Conservation (phyloP, 176 grass and related monocot species). For the Carex scoparia region DNA sequence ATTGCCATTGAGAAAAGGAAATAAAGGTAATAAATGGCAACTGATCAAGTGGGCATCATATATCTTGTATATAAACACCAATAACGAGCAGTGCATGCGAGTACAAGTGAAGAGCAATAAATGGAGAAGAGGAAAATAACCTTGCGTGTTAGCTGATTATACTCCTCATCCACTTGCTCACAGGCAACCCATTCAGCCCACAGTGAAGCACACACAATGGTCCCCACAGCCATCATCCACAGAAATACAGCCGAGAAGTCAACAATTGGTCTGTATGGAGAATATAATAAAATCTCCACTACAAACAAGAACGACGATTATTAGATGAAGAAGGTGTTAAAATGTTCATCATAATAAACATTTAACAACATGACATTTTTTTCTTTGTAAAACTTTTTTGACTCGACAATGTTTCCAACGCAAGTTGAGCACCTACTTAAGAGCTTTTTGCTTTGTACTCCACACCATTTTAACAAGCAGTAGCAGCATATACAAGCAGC, state of each 20-base stretch:
- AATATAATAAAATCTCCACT: slow-evolving; percentile 94
- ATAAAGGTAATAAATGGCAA: background rate
- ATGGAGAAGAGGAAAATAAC: slow-evolving; percentile 23
- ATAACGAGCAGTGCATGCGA: background rate
- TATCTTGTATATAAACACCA: background rate
- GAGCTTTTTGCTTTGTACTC: background rate
- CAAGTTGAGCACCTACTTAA: no score
- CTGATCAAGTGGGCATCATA: background rate
- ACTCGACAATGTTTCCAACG: background rate
- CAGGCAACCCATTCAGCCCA: slow-evolving; percentile 72
- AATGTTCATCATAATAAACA: background rate
- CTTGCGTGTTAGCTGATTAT: slow-evolving; percentile 72
- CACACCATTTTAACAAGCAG: background rate
- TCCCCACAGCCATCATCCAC: slow-evolving; percentile 88
- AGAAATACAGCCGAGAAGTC: slow-evolving; percentile 84
- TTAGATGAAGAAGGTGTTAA: background rate
- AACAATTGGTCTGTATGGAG: slow-evolving; percentile 67
- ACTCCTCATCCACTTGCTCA: slow-evolving; percentile 80
- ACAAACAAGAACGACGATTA: slow-evolving; percentile 21
- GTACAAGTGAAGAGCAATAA: background rate
- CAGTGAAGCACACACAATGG: slow-evolving; percentile 74
- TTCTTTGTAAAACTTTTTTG: background rate
- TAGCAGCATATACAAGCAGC: background rate
- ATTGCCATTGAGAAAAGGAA: background rate
- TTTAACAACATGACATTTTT: background rate